phyloP scores from a whole-genome alignment of 805 yeast genomes.

The Lipomyces lipofer region DNA sequence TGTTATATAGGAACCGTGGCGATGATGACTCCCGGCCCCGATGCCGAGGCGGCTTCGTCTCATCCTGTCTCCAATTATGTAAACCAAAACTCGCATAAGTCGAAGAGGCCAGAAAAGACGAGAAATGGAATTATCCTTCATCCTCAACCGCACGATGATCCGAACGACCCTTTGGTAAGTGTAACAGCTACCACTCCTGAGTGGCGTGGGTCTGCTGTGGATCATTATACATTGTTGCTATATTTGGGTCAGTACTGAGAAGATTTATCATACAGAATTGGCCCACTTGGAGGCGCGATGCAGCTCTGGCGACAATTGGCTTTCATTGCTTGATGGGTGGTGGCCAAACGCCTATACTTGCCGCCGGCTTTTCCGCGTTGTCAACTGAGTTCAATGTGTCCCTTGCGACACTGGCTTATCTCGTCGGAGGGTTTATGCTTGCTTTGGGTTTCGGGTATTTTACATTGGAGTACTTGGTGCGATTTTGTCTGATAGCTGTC shows the following conservation, averaged over 20 bases:
- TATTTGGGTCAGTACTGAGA: background rate
- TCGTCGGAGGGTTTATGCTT: conserved; percentile 61
- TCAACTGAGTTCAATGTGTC: conserved; percentile 47
- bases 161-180: conserved; percentile 56
- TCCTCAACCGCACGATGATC: conserved; percentile 65
- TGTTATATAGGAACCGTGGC: conserved; percentile 24
- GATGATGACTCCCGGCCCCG: conserved; percentile 10
- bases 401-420: conserved; percentile 48
- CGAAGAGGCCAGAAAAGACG: conserved; percentile 46
- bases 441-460: conserved; percentile 53
- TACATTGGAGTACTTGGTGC: background rate
- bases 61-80: conserved; percentile 10
- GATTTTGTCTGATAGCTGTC: conserved; percentile 29
- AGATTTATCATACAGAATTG: conserved; percentile 44
- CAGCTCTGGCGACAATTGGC: conserved; percentile 55
- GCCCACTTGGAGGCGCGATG: conserved; percentile 61
- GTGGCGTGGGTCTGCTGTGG: too few species aligned
- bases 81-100: conserved; percentile 20
- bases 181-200: background rate
- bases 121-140: conserved; percentile 51
- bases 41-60: background rate
- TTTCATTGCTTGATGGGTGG: conserved; percentile 61
- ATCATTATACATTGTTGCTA: too few species aligned
- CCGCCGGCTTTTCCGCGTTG: conserved; percentile 53
- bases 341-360: conserved; percentile 61